Evolutionary conservation across 129 eudicot species (phyloP).

Genomic region (Artemisia tridentata): DNA sequence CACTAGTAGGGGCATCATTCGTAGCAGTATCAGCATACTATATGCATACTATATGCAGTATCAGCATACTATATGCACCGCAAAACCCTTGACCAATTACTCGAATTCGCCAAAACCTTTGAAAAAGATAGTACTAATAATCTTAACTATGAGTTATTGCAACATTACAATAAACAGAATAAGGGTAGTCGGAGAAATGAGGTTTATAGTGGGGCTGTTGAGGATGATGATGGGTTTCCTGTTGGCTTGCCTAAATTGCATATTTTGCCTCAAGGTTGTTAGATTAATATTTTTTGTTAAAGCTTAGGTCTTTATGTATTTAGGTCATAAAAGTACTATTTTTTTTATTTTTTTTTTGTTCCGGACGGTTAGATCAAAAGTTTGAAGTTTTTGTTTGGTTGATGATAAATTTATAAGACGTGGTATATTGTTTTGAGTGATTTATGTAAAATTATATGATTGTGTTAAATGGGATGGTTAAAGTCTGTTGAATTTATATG

Average conservation of each 20-base stretch:
- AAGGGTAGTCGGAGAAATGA: slow-evolving; percentile 18
- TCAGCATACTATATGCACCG: slow-evolving; percentile 96
- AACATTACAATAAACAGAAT: slow-evolving; percentile 37
- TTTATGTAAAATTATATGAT: too few relatives aligned
- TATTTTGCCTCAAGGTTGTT: slow-evolving; percentile 71
- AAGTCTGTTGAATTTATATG: too few relatives aligned
- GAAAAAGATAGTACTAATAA: slow-evolving; percentile 42
- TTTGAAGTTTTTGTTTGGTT: too few relatives aligned
- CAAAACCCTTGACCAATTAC: slow-evolving; percentile 76
- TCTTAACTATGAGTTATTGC: slow-evolving; percentile 40
- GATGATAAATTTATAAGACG: too few relatives aligned
- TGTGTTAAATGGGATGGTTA: too few relatives aligned
- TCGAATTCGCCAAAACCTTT: slow-evolving; percentile 66
- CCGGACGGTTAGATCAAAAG: too few relatives aligned
- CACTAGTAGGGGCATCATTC: slow-evolving; percentile 80
- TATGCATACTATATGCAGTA: too few relatives aligned
- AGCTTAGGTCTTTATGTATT: too few relatives aligned
- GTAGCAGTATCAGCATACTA: slow-evolving; percentile 92
- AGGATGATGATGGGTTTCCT: slow-evolving; percentile 51
- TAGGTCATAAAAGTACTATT: too few relatives aligned
- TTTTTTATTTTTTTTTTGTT: too few relatives aligned
- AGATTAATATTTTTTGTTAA: too few relatives aligned
- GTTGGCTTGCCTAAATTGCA: slow-evolving; percentile 73
- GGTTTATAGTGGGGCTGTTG: slow-evolving; percentile 46
- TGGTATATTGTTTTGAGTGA: too few relatives aligned